Base-by-base conservation (phyloP, 2,329 filamentous ascomycete species). In the Fusarium subtropicale region DNA sequence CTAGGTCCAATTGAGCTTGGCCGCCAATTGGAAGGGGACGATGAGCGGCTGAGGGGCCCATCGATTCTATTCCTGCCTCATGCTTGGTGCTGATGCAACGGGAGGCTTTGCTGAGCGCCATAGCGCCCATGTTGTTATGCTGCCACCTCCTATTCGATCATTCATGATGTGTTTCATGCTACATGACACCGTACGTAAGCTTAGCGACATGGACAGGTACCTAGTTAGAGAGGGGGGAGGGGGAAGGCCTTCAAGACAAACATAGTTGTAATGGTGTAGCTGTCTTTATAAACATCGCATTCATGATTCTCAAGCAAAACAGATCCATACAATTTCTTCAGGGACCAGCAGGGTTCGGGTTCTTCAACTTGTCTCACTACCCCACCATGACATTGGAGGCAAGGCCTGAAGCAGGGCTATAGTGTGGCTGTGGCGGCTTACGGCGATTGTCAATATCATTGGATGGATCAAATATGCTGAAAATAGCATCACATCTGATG, bases 371-470 rank as follows among this genome's bases (percentile, higher is more conserved):
- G 64, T 69, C 53, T 64, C 53, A 54, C 26, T 48, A 41, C 56
- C 48, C 64, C 64, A 65, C 46, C 42, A 41, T 28, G 38, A 41
- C 45, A 65, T 48, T 42, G 46, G 46, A 20, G n/a, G 34, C 13
- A 20, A 47, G 31, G 36, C 41, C 45, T 48, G 18, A 26, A 47
- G 41, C 39, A 44, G 46, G 53, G 48, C 38, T 68, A 45, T 51
- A 34, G 38, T 69, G 61, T 74, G 72, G 71, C 72, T 71, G 71
- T 75, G 72, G 61, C 64, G 64, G 72, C 72, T 74, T 58, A 67
- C n/a, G 54, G 38, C 8, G 13, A 56, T 18, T 45, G 18, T 30
- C 18, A 9, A 46, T 59, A 46, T 36, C 50, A 66, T 47, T 42
- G 38, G 55, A 34, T 46, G 42, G 28, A 34, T 42, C 36, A 24